Evolutionary conservation across 345 rosid species (phyloP), one percentile per base, ranked within the genome.

Genomic region (Citrus mangshanensis): DNA sequence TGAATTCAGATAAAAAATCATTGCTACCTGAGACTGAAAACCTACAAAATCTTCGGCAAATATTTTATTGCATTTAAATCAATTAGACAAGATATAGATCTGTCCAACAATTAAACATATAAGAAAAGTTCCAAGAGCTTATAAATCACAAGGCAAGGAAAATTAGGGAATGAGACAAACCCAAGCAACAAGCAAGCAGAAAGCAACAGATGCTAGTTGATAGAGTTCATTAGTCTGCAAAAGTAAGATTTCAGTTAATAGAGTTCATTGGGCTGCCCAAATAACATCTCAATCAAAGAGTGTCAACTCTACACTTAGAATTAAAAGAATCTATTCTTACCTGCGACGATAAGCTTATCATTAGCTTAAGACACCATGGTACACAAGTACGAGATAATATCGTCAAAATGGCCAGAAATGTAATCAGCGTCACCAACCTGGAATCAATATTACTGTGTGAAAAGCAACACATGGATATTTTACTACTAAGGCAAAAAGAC

Each of bases 161-260:
- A 55, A 79, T 37, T 49, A 74, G 86, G 76, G 62, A 83, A 83
- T 51, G 77, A 76, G 80, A 73, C 95, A 77, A 82, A 96, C 99
- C 99, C 99, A 96, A 72, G 99, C 99, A 69, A 93, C 96, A 82
- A 96, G 93, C 78, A 96, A 90, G 88, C 98, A 96, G 89, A 96
- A 96, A 21, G 99, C 99, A 61, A 96, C 98, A 3, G 94, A 78
- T 32, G 99, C 99, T 87, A 96, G 86, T 87, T 93, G 99, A 84
- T 96, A 96, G 83, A 96, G 98, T 84, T 96, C 99, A 75, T 96
- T 92, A 72, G 98, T 96, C 98, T 95, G 92, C 82, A 86, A 93
- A 77, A 84, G 55, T 63, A 51, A 75, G 7, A 64, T 46, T 63
- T 51, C 86, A 89, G 80, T 84, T 88, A 95, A 86, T 84, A 93